phyloP scores from a whole-genome alignment of 768 basidiomycete genomes.

The Sistotremastrum niveocremeum region DNA sequence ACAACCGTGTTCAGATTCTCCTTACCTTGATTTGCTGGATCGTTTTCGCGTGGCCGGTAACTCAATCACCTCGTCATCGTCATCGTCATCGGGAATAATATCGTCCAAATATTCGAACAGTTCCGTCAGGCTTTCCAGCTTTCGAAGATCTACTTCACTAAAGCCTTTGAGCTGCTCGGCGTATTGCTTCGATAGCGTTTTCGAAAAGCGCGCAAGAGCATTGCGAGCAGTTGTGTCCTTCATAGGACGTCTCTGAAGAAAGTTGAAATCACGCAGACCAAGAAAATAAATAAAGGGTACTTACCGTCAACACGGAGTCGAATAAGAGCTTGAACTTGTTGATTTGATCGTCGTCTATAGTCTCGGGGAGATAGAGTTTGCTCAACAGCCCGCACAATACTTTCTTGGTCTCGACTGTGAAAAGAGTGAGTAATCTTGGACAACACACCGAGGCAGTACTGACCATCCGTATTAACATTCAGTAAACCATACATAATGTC shows the following conservation, averaged over 20 bases:
- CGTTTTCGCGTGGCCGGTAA: conserved; percentile 10
- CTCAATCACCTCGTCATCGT: conserved; percentile 29
- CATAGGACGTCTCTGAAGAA: conserved; percentile 39
- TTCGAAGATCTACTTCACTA: conserved; percentile 55
- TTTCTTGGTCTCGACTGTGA: conserved; percentile 50
- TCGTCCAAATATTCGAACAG: conserved; percentile 63
- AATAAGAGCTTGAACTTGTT: conserved; percentile 49
- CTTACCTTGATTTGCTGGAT: conserved; percentile 14
- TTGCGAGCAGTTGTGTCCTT: conserved; percentile 49
- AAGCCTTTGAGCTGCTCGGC: conserved; percentile 57
- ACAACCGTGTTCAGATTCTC: conserved; percentile 37
- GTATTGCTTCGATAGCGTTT: conserved; percentile 53
- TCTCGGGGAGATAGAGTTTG: conserved; percentile 56
- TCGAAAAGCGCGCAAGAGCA: conserved; percentile 60
- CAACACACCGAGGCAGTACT: neutral
- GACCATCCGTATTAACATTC: conserved; percentile 39
- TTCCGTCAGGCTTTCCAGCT: conserved; percentile 46
- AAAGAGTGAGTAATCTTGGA: neutral
- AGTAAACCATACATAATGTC: conserved; percentile 41
- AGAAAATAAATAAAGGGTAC: conserved; percentile 9
- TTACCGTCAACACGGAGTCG: conserved; percentile 41
- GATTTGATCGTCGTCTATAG: conserved; percentile 56
- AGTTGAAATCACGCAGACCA: conserved; percentile 17
- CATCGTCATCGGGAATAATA: conserved; percentile 54
- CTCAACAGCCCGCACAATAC: conserved; percentile 47